phyloP scores from a whole-genome alignment of 2,329 filamentous ascomycete genomes.

The Pestalotiopsis sp. region DNA sequence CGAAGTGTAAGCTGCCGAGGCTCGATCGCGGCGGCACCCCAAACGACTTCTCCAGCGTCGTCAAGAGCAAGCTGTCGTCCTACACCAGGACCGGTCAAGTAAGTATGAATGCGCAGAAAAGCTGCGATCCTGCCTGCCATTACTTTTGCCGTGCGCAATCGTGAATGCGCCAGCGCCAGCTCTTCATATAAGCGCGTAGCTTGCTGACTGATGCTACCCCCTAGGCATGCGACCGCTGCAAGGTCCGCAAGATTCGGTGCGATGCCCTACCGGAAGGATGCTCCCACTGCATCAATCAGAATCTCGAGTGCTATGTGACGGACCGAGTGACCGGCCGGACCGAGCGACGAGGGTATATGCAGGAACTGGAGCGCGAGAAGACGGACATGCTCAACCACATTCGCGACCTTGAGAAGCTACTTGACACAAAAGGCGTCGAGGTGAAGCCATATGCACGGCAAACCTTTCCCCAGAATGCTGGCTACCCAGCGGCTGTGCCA shows the following conservation, averaged over 20 bases:
- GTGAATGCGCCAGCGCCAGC: neutral
- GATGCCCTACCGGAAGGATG: conserved; percentile 81
- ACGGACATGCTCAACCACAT: conserved; percentile 68
- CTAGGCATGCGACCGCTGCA: conserved; percentile 80
- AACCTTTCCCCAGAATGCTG: conserved; percentile 28
- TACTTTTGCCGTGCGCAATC: neutral
- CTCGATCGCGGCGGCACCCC: conserved; percentile 44
- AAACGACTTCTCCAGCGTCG: conserved; percentile 56
- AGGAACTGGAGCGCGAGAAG: conserved; percentile 75
- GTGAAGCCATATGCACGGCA: conserved; percentile 53
- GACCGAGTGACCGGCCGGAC: conserved; percentile 85
- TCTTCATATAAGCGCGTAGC: neutral
- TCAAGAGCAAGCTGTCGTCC: conserved; percentile 57
- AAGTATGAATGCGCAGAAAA: neutral
- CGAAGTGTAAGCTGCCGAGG: conserved; percentile 52
- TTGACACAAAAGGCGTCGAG: conserved; percentile 63
- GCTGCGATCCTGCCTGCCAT: neutral
- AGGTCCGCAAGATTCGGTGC: conserved; percentile 88
- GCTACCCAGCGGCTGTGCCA: conserved; percentile 16
- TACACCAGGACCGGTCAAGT: conserved; percentile 71
- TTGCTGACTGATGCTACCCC: neutral
- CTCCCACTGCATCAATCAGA: conserved; percentile 77
- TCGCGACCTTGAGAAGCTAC: conserved; percentile 67
- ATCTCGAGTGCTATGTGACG: conserved; percentile 79
- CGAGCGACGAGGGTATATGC: conserved; percentile 76